These are phyloP conservation scores for Saccharum hybrid DNA, from an alignment of 202 grass and related monocot species.

Conservation along the genomic window DNA sequence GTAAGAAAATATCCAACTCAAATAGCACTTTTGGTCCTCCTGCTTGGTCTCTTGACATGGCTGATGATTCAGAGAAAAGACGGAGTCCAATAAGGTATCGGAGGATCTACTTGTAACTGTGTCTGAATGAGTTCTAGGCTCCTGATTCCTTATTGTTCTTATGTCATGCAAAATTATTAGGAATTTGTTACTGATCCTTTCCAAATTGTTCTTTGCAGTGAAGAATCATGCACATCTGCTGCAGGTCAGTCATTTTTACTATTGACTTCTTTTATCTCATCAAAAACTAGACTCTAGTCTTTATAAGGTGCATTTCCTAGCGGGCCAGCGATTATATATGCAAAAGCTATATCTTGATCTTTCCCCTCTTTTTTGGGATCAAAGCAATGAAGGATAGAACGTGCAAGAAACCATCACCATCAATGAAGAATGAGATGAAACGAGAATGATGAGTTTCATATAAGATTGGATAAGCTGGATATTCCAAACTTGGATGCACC, in stretches of 20 bases:
- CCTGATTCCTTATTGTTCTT: slow-evolving; percentile 23
- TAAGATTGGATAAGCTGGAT: slow-evolving; percentile 48
- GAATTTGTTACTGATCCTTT: slow-evolving; percentile 37
- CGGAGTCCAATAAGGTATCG: slow-evolving; percentile 60
- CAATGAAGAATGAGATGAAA: slow-evolving; percentile 60
- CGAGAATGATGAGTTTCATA: slow-evolving; percentile 55
- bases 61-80: slow-evolving; percentile 57
- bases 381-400: slow-evolving; percentile 52
- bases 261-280: slow-evolving; percentile 33
- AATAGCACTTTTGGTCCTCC: slow-evolving; percentile 45
- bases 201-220: slow-evolving; percentile 53
- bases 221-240: slow-evolving; percentile 76
- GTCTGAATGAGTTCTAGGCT: slow-evolving; percentile 35
- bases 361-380: background rate
- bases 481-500: slow-evolving; percentile 46
- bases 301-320: slow-evolving; percentile 22
- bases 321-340: slow-evolving; percentile 13
- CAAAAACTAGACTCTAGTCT: slow-evolving; percentile 1
- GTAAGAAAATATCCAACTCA: slow-evolving; percentile 44
- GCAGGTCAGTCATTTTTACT: slow-evolving; percentile 58
- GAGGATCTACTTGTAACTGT: slow-evolving; percentile 24
- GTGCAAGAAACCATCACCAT: slow-evolving; percentile 45
- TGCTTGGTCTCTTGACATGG: slow-evolving; percentile 52
- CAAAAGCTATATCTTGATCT: slow-evolving; percentile 25
- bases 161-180: slow-evolving; percentile 26